Evolutionary conservation across 2,329 filamentous ascomycete genomes (phyloP).

Genomic region (Ophiostoma sp.): DNA sequence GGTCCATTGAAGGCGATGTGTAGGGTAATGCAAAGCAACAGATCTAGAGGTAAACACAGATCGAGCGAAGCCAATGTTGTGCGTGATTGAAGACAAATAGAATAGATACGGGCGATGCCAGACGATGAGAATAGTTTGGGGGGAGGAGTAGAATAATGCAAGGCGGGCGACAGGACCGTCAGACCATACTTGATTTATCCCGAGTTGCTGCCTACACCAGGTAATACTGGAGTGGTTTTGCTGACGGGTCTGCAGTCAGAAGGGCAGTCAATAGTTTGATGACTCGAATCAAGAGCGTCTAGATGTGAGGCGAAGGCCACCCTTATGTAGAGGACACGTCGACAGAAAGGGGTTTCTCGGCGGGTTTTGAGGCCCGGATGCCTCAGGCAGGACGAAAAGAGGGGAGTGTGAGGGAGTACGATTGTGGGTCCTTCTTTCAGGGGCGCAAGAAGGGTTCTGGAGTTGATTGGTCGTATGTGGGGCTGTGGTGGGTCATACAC

Average conservation of each 20-base stretch:
- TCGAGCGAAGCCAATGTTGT: background rate
- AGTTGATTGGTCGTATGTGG: slow-evolving; percentile 2
- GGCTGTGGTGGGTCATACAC: slow-evolving; percentile 12
- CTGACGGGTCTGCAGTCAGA: slow-evolving; percentile 16
- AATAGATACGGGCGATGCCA: background rate
- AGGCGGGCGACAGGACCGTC: background rate
- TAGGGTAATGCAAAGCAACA: background rate
- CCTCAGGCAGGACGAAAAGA: slow-evolving; percentile 24
- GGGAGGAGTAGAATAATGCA: slow-evolving; percentile 1
- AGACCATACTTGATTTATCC: slow-evolving; percentile 2
- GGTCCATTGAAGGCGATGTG: slow-evolving; percentile 22
- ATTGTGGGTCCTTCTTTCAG: slow-evolving; percentile 7
- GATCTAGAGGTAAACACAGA: background rate
- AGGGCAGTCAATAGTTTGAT: background rate
- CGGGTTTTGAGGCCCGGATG: background rate
- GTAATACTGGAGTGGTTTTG: background rate
- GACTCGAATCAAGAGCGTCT: background rate
- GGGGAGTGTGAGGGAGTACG: slow-evolving; percentile 11
- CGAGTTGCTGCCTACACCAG: slow-evolving; percentile 23
- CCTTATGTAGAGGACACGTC: slow-evolving; percentile 29
- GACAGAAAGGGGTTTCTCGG: slow-evolving; percentile 14
- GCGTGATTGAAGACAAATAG: too few species aligned
- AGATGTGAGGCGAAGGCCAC: slow-evolving; percentile 11
- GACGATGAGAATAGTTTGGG: background rate
- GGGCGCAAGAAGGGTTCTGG: background rate